Evolutionary conservation across 345 rosid species (phyloP), one percentile per base, ranked within the genome.

Genomic region (Dipteronia dyeriana): DNA sequence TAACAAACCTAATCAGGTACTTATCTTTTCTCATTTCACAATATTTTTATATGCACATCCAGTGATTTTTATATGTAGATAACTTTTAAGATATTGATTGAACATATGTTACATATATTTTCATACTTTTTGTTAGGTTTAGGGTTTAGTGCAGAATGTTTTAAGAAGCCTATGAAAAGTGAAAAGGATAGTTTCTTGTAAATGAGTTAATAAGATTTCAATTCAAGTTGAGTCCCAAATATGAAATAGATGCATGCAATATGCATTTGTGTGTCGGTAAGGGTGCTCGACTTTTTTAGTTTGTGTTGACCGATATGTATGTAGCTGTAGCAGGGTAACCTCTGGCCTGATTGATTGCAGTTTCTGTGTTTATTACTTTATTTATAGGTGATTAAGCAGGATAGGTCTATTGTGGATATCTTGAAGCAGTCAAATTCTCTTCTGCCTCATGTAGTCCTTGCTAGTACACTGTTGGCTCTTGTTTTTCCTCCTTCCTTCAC

Each of bases 401-500:
- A 80, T 81, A 22, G 20, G 81, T 76, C 91, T 25, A 34, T 93
- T 25, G 45, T 87, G 80, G 83, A 84, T 78, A 83, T 91, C 79
- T 79, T 95, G 84, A 88, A 89, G 90, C 86, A 89, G 49, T 86
- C 98, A 51, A 94, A 94, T 83, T 86, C 94, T 13, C 70, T 92
- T 66, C 85, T 95, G 82, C 98, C 99, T 82, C 95, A 95, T 74
- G 93, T 87, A 16, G 93, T 95, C 59, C 88, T 94, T 65, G 97
- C 92, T 29, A 94, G 97, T 85, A 90, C 99, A 14, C 9, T 94
- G 59, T 76, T 94, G 88, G 99, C 99, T 86, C 93, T 95, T 79
- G 73, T 90, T 49, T 94, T 84, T 84, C 98, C 98, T 3, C 99
- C 99, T 13, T 91, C 99, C 60, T 95, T 95, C 90, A 73, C 98